Evolutionary conservation across 2,329 filamentous ascomycete genomes (phyloP).

Genomic region (Amauroascus niger): DNA sequence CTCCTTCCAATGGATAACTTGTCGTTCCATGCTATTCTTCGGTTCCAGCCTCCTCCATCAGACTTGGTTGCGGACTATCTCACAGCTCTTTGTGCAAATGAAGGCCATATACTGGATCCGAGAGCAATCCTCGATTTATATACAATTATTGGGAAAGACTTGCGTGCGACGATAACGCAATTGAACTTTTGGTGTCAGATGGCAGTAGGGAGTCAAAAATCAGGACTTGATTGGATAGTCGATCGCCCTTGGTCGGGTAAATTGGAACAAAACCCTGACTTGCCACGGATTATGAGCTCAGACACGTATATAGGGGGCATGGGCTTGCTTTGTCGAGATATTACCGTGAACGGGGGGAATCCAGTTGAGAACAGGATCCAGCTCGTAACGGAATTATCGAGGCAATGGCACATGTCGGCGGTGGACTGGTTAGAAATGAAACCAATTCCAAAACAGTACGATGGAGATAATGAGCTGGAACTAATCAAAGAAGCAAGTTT

Average conservation of each 20-base stretch:
- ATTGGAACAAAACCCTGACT: slow-evolving; percentile 55
- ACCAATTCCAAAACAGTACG: slow-evolving; percentile 4
- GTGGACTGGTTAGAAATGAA: slow-evolving; percentile 45
- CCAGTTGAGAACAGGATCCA: slow-evolving; percentile 49
- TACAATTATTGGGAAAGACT: slow-evolving; percentile 56
- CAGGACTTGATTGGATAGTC: slow-evolving; percentile 83
- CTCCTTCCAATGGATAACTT: slow-evolving; percentile 64
- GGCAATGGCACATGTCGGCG: slow-evolving; percentile 57
- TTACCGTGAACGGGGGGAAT: slow-evolving; percentile 33
- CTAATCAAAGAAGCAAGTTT: slow-evolving; percentile 24
- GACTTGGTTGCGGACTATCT: slow-evolving; percentile 70
- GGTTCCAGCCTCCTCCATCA: slow-evolving; percentile 57
- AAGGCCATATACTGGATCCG: slow-evolving; percentile 70
- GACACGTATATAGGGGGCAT: slow-evolving; percentile 68
- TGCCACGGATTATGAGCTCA: slow-evolving; percentile 68
- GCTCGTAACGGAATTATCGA: slow-evolving; percentile 54
- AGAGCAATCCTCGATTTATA: slow-evolving; percentile 61
- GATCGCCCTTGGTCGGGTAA: slow-evolving; percentile 67
- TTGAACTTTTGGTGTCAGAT: slow-evolving; percentile 97
- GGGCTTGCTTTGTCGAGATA: slow-evolving; percentile 62
- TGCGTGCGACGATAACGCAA: slow-evolving; percentile 72
- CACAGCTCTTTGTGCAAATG: slow-evolving; percentile 70
- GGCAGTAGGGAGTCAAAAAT: slow-evolving; percentile 77
- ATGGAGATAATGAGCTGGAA: slow-evolving; percentile 21
- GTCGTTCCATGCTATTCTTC: slow-evolving; percentile 75